Evolutionary conservation across 331 rosid species (phyloP), one percentile per base, ranked within the genome.

Genomic region (Telfairia occidentalis): DNA sequence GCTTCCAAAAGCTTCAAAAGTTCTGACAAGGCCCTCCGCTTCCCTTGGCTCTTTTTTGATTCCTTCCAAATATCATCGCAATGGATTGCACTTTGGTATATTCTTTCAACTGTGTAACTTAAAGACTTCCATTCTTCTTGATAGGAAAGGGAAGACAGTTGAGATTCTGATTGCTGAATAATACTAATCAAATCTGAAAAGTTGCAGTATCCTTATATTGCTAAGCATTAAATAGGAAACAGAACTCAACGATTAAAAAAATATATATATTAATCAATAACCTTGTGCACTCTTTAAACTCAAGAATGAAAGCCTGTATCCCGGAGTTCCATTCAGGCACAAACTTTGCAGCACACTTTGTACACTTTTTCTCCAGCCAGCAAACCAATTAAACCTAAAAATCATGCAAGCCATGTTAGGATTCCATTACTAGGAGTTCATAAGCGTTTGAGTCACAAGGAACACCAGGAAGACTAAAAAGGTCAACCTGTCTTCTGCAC

Each of bases 1-100:
- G 78, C 79, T 84, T 86, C 90, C 64, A 94, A 85, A 49, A 87
- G 88, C 82, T 88, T 86, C 65, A 88, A 89, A 81, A 94, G 96
- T 42, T 84, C 90, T n/a, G 92, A 78, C 55, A 91, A 86, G 66
- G 92, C 87, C 76, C 91, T 85, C 71, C 89, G 81, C 87, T 89
- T 91, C 83, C 88, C 84, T 76, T 74, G 91, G 80, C 87, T 81
- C 81, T 81, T 90, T 73, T 84, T 89, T 75, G 83, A 82, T 40
- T 91, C 90, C 87, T 87, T 91, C 97, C 89, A 90, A 72, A 91
- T 59, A 63, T 86, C 86, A 40, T 84, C 86, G 55, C 82, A 90
- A 42, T 83, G 82, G 58, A 81, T 82, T 21, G 87, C 87, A 45
- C 80, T 74, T 72, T 19, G 19, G 79, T 83, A 82, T 78, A 91